Base-by-base conservation (phyloP, 768 basidiomycete genomes). In the Polyporus arcularius region DNA sequence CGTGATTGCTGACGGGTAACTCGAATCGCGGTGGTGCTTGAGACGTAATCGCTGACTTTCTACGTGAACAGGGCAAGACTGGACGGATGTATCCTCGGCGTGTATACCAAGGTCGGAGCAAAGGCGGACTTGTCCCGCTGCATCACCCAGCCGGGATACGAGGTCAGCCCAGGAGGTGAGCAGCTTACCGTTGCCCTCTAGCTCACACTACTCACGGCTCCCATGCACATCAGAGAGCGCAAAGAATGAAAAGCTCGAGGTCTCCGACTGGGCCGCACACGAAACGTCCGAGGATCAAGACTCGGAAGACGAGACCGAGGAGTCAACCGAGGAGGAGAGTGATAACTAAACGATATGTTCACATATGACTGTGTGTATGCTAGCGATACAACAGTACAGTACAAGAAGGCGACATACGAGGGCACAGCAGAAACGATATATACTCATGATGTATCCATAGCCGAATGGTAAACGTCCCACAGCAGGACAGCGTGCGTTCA, bases 1-100 rank as follows among this genome's bases (percentile, higher is more conserved):
- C 67, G 82, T 91, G 4, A 76, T 98, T 12, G 90, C 84, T 45
- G 94, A 96, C 59, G 93, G 94, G 95, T 94, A 63, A 69, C 85
- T 70, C 6, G 16, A 46, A 26, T 26, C 21, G 21, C 21, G 21
- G 42, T n/a, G 9, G 4, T 4, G 41, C 46, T 55, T 7, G 16
- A 53, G 50, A 9, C 26, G n/a, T 4, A 18, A 26, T 14, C 18
- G 28, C 18, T 21, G 30, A 47, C 31, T 11, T 0, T 16, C 4
- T 6, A 14, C 38, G 8, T 2, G 15, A 46, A 26, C 62, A 92
- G 91, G 2, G 89, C 84, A 4, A 92, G 89, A 73, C 72, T 94
- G 2, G 91, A 93, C 15, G 85, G 85, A 10, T 91, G 85, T 61
- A 85, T 93, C 47, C 76, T 94, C 5, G 90, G 91, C 3, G 86